Evolutionary conservation across 352 stramenopile genomes (phyloP).

Genomic region (Pythium vanterpoolii): DNA sequence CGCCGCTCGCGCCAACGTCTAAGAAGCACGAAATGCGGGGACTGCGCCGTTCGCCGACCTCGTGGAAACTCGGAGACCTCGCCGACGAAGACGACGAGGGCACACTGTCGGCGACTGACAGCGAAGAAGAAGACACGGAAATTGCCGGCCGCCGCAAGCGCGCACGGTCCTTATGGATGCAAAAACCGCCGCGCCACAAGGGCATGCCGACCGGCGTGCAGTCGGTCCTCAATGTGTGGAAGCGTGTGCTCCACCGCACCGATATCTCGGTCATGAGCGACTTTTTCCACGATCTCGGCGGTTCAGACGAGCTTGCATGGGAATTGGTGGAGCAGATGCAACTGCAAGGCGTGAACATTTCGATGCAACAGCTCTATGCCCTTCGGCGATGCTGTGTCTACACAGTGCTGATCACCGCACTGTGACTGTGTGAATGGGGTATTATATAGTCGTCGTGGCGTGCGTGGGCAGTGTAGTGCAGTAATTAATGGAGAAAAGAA

Average conservation of each 20-base stretch:
- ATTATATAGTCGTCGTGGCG: constrained; percentile 4
- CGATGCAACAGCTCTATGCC: constrained; percentile 53
- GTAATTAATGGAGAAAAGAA: too few relatives aligned
- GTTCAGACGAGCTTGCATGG: constrained; percentile 52
- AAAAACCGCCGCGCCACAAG: constrained; percentile 61
- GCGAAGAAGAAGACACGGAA: constrained; percentile 35
- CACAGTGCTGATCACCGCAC: constrained; percentile 51
- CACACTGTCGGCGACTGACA: constrained; percentile 47
- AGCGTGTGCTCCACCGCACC: constrained; percentile 51
- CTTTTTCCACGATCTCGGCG: constrained; percentile 62
- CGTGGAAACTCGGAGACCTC: constrained; percentile 42
- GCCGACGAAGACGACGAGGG: constrained; percentile 14
- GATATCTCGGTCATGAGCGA: constrained; percentile 61
- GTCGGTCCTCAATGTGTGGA: constrained; percentile 63
- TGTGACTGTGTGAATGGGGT: constrained; percentile 17
- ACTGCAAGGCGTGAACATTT: constrained; percentile 56
- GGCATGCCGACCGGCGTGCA: constrained; percentile 67
- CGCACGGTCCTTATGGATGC: constrained; percentile 22
- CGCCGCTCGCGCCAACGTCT: not conserved
- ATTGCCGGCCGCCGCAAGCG: constrained; percentile 25
- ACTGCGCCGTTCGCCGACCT: constrained; percentile 57
- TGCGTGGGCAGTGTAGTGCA: too few relatives aligned
- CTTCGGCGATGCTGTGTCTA: constrained; percentile 75
- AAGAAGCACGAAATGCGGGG: constrained; percentile 5
- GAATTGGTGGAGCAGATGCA: constrained; percentile 66